Conservation (phyloP, 2,329 filamentous ascomycete genomes). For the Shiraia bambusicola region DNA sequence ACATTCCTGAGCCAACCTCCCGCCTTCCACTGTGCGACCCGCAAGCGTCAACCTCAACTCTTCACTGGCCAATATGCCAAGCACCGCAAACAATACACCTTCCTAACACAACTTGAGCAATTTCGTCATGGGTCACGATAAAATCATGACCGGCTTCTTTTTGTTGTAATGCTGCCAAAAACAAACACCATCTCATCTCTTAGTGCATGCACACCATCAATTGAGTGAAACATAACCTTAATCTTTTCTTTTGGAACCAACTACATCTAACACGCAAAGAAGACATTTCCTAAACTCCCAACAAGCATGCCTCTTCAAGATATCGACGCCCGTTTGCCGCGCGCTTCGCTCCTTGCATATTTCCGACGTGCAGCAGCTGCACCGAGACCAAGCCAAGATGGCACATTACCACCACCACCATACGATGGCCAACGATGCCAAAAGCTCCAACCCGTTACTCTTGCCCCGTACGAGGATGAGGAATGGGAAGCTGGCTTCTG, state of each 20-base stretch:
- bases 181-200: background rate
- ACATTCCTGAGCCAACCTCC: slow-evolving; percentile 9
- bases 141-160: background rate
- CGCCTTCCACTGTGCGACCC: slow-evolving; percentile 1
- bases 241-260: slow-evolving; percentile 5
- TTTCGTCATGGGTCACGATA: background rate
- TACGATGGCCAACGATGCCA: background rate
- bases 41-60: slow-evolving; percentile 8
- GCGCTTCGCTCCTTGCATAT: slow-evolving; percentile 16
- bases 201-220: background rate
- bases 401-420: background rate
- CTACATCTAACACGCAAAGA: slow-evolving; percentile 2
- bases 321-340: slow-evolving; percentile 10
- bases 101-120: slow-evolving; percentile 7
- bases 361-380: slow-evolving; percentile 7
- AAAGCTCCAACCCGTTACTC: background rate
- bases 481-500: slow-evolving; percentile 13
- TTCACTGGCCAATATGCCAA: slow-evolving; percentile 7
- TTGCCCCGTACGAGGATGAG: slow-evolving; percentile 6
- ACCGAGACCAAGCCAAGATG: background rate
- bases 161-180: background rate
- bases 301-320: slow-evolving; percentile 7
- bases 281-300: background rate
- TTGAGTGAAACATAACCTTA: background rate
- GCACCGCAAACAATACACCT: slow-evolving; percentile 9